Evolutionary conservation across 2,329 filamentous ascomycete genomes (phyloP), one percentile per base, ranked within the genome.

Genomic region (Pestalotiopsis sp.): DNA sequence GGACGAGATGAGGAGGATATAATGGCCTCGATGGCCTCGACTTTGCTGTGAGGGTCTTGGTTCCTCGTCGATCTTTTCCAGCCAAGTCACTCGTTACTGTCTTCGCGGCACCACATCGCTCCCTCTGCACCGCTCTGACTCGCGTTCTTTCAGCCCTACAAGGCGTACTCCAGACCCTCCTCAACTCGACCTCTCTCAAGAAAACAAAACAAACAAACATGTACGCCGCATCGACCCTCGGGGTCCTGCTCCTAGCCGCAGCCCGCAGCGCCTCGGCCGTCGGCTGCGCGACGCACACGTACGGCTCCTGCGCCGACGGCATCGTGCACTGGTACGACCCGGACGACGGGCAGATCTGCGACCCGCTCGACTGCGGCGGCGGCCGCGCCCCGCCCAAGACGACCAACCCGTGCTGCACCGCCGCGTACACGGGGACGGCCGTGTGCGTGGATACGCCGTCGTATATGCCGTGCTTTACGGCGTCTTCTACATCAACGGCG

Each of bases 331-430:
- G 61, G 61, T 64, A 64, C 39, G 61, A 64, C 25, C 61, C 61
- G 2, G 61, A 64, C 25, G 38, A 64, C 25, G 38, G 38, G 7
- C 61, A 64, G 38, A 64, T 64, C 39, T 64, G 61, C 41, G 61
- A 64, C 61, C 61, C 61, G 20, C 61, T 64, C 7, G 61, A 64
- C 39, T 64, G 61, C 61, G 61, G 61, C 61, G 38, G 61, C 61
- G 61, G 61, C 9, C 61, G 61, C 2, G 61, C 61, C 4, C 38
- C 61, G 9, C 6, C 38, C 2, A 64, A 64, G 20, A 64, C 61
- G 38, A 64, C 36, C 4, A 14, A 49, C 14, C 61, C 61, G 20
- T 64, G 38, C 39, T 64, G 61, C 38, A 49, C 41, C 4, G 61
- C 36, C n/a, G 39, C 38, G 9, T 49, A 64, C 39, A 49, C 7